These are phyloP conservation scores for Rhizopogon roseolus DNA, from an alignment of 768 basidiomycete species.

Conservation along the genomic window DNA sequence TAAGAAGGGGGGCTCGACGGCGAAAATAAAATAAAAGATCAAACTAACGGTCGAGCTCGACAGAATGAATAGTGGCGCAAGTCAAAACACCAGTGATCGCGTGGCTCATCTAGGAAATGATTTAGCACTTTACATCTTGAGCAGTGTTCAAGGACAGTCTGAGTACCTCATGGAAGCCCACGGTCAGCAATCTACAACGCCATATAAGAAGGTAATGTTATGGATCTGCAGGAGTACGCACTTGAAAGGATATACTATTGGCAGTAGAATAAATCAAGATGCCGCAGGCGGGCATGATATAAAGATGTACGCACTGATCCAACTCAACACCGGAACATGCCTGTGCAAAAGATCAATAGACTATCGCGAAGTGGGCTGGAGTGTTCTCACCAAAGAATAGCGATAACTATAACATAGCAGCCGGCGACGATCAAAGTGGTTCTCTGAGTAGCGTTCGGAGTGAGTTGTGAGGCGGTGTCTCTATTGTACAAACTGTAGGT, in stretches of 20 bases:
- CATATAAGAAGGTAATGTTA: background rate
- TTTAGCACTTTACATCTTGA: background rate
- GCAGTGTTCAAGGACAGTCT: slow-evolving; percentile 2
- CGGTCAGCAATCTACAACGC: slow-evolving; percentile 61
- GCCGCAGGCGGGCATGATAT: background rate
- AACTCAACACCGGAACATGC: slow-evolving; percentile 73
- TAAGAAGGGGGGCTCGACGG: background rate
- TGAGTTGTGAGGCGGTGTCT: slow-evolving; percentile 32
- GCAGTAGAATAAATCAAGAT: slow-evolving; percentile 7
- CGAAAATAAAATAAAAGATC: background rate
- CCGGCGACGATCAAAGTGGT: slow-evolving; percentile 79
- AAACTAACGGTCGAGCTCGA: slow-evolving; percentile 79
- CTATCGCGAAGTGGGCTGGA: background rate
- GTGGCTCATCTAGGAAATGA: slow-evolving; percentile 69
- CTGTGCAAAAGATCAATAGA: slow-evolving; percentile 29
- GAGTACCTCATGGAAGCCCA: slow-evolving; percentile 83
- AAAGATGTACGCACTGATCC: slow-evolving; percentile 55
- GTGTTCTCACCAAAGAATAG: slow-evolving; percentile 65
- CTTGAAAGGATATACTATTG: slow-evolving; percentile 88
- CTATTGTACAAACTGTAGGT: slow-evolving; percentile 16
- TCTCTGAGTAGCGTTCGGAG: slow-evolving; percentile 68
- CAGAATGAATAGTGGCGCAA: slow-evolving; percentile 80
- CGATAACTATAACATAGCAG: slow-evolving; percentile 68
- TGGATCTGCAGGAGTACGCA: slow-evolving; percentile 34
- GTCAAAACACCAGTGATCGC: slow-evolving; percentile 77